Conservation (phyloP, 2,329 filamentous ascomycete species). For the Xylaria sp. region DNA sequence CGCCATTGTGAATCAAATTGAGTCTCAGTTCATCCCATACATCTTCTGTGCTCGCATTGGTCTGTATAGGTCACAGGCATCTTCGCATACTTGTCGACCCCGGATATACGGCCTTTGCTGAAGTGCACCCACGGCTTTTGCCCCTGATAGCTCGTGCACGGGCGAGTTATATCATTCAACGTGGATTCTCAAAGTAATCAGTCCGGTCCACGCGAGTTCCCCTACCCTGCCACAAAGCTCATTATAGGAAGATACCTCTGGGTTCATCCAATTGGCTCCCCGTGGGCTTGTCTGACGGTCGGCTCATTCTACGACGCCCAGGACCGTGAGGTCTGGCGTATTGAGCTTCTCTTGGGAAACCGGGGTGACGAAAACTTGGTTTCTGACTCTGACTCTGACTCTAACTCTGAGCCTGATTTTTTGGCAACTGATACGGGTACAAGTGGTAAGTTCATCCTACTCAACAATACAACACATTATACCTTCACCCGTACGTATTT, state of each 20-base stretch:
- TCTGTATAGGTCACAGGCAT: neutral
- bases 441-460: constrained; percentile 15
- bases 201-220: constrained; percentile 48
- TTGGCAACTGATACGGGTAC: constrained; percentile 6
- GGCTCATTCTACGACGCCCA: constrained; percentile 60
- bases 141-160: constrained; percentile 25
- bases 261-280: constrained; percentile 48
- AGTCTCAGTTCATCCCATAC: neutral
- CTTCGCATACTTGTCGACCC: neutral
- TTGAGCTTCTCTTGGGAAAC: constrained; percentile 55
- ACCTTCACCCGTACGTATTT: neutral
- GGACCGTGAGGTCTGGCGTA: constrained; percentile 58
- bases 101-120: neutral
- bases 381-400: constrained; percentile 24
- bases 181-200: constrained; percentile 43
- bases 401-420: constrained; percentile 17
- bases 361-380: constrained; percentile 22
- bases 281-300: constrained; percentile 61
- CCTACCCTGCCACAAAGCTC: constrained; percentile 59
- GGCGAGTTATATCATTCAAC: constrained; percentile 39
- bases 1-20: neutral
- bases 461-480: neutral
- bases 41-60: neutral
- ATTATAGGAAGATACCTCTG: constrained; percentile 58
- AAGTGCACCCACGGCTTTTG: neutral